Evolutionary conservation across 1,284 basidiomycete species (phyloP), one percentile per base, ranked within the genome.

Genomic region (Ganoderma meredithae): DNA sequence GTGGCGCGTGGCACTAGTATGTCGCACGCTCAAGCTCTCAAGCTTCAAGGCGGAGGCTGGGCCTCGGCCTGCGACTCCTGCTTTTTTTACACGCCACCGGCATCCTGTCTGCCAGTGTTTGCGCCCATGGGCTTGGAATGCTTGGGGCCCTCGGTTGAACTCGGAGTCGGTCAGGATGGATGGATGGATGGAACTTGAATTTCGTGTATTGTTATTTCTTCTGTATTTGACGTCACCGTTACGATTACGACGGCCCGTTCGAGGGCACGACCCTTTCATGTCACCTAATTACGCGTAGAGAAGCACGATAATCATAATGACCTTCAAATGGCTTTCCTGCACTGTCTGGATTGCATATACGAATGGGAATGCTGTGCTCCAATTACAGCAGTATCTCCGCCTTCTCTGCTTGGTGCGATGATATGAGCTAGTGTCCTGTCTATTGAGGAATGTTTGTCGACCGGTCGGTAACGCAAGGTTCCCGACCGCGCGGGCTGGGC

Each of bases 201-300:
- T 47, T 44, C n/a, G 17, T 44, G 31, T 62, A 62, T 62, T 49
- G 15, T 62, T 62, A 62, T 62, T 62, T 19, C 17, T 19, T 55
- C 53, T 33, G 53, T 55, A 49, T 25, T 55, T 33, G 31, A 15
- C n/a, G 8, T 55, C 19, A 6, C 13, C 31, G 27, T n/a, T 31
- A 31, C 27, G 27, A 31, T 31, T 55, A 49, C 47, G 47, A 49
- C 12, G 25, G 47, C 47, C 47, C 22, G 25, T 10, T 25, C 7
- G 36, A 8, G 22, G 19, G 47, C 19, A 49, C 47, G 47, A 49
- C 47, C 47, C 22, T 49, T 49, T 31, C 47, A 49, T 5, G 47
- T 49, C 47, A 49, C 47, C 12, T 49, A 49, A 49, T 49, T 49
- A 49, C 47, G 47, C 47, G 47, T 25, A 41, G 41, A 5, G 12